Percentiles rank a stretch among this genome's conserved stretches.
These are phyloP conservation scores for Aristolochia contorta DNA, from an alignment of 164 flowering plant genomes.

Conservation along the genomic window DNA sequence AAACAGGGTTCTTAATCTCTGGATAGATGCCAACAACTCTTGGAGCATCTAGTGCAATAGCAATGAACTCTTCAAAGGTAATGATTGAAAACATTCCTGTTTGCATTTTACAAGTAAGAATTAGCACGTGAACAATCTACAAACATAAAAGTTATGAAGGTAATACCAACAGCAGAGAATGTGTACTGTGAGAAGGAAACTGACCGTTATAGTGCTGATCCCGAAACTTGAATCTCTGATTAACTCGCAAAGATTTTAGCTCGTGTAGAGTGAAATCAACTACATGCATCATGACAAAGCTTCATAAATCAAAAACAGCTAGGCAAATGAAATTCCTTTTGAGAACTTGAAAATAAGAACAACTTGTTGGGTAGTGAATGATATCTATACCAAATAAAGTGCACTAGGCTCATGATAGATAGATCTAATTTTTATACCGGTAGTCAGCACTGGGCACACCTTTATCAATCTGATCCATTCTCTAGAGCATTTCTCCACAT, in stretches of 20 bases:
- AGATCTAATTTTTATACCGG: too few species aligned
- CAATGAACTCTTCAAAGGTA: slow-evolving; percentile 88
- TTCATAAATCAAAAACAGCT: too few species aligned
- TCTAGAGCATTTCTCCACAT: neutral
- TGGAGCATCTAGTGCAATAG: slow-evolving; percentile 84
- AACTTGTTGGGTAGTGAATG: too few species aligned
- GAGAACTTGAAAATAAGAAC: too few species aligned
- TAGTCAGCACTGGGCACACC: too few species aligned
- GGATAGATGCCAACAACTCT: slow-evolving; percentile 98
- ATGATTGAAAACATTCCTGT: slow-evolving; percentile 81
- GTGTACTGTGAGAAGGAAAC: slow-evolving; percentile 4
- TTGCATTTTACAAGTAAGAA: neutral
- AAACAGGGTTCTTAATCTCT: slow-evolving; percentile 91
- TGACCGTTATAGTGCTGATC: slow-evolving; percentile 91
- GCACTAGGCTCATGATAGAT: too few species aligned
- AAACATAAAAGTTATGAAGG: too few species aligned
- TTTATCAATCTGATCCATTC: too few species aligned
- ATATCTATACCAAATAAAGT: too few species aligned
- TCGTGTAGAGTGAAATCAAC: slow-evolving; percentile 91
- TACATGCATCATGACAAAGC: slow-evolving; percentile 21
- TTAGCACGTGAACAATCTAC: neutral
- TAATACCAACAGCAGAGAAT: neutral
- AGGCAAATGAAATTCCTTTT: too few species aligned
- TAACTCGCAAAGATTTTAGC: slow-evolving; percentile 55
- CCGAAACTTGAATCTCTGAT: slow-evolving; percentile 71